Conservation (phyloP, 2,329 filamentous ascomycete genomes). For the Onygenales sp. region DNA sequence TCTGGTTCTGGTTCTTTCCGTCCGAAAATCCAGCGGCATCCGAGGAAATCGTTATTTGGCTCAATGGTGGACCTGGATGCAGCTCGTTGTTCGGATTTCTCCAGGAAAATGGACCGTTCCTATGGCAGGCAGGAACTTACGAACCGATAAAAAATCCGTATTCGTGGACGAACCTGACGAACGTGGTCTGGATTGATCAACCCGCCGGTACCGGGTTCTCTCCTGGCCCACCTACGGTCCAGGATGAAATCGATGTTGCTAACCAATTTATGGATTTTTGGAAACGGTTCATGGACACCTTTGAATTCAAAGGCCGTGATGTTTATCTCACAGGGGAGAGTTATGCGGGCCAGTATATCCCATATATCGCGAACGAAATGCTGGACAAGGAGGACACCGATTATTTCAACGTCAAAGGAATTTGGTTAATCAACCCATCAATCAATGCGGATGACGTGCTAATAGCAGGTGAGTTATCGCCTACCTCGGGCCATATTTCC, state of each 20-base stretch:
- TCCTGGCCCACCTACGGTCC: slow-evolving; percentile 54
- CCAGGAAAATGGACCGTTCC: slow-evolving; percentile 66
- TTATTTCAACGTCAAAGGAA: slow-evolving; percentile 59
- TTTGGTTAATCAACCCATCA: slow-evolving; percentile 64
- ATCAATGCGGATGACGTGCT: slow-evolving; percentile 32
- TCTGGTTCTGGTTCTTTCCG: slow-evolving; percentile 44
- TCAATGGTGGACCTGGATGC: slow-evolving; percentile 47
- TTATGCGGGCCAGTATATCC: slow-evolving; percentile 59
- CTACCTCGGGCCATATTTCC: background rate
- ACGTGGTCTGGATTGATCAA: slow-evolving; percentile 67
- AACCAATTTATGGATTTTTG: slow-evolving; percentile 66
- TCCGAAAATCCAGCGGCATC: slow-evolving; percentile 34
- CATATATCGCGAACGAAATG: slow-evolving; percentile 65
- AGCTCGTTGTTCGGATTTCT: slow-evolving; percentile 57
- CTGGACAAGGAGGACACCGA: slow-evolving; percentile 55
- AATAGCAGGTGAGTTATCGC: background rate
- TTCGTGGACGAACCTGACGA: slow-evolving; percentile 66
- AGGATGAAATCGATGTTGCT: slow-evolving; percentile 57
- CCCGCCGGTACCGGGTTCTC: slow-evolving; percentile 57
- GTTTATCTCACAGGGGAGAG: slow-evolving; percentile 66
- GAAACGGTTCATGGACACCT: slow-evolving; percentile 66
- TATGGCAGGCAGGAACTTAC: slow-evolving; percentile 59
- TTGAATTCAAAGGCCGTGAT: slow-evolving; percentile 55
- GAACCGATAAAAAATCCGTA: slow-evolving; percentile 57
- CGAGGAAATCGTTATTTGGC: slow-evolving; percentile 34